These are phyloP conservation scores for Protomyces arabidopsidicola DNA, from an alignment of 1,139 yeast genomes.

Conservation along the genomic window DNA sequence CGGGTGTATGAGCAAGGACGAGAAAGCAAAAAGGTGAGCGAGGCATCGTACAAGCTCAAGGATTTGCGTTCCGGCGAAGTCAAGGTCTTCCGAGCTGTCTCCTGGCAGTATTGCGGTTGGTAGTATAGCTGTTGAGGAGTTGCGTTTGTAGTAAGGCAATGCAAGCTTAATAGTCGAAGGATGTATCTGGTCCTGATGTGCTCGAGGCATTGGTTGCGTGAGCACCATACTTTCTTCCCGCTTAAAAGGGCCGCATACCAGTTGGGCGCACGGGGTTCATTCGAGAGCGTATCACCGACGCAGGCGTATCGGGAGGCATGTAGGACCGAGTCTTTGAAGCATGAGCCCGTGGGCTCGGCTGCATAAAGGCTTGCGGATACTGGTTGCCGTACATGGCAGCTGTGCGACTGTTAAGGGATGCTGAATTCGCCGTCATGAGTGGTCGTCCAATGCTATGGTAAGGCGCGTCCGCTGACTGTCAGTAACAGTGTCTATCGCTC, in stretches of 20 bases:
- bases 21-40: slow-evolving; percentile 50
- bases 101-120: slow-evolving; percentile 63
- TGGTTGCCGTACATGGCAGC: neutral
- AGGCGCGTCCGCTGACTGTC: neutral
- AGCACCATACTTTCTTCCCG: too few relatives aligned
- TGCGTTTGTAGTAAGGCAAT: too few relatives aligned
- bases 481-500: neutral
- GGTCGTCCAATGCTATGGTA: neutral
- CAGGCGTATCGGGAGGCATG: neutral
- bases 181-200: too few relatives aligned
- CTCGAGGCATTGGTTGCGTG: too few relatives aligned
- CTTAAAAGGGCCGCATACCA: neutral
- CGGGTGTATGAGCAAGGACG: slow-evolving; percentile 56
- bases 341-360: neutral
- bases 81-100: slow-evolving; percentile 68
- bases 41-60: slow-evolving; percentile 59
- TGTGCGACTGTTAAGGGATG: neutral
- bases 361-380: neutral
- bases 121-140: too few relatives aligned
- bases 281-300: neutral
- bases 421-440: neutral
- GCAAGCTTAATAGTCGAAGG: too few relatives aligned
- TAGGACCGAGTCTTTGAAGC: neutral
- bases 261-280: neutral
- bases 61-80: slow-evolving; percentile 77